phyloP scores from a whole-genome alignment of 225 moss, liverwort and hornwort species.

The Ulota crispa region DNA sequence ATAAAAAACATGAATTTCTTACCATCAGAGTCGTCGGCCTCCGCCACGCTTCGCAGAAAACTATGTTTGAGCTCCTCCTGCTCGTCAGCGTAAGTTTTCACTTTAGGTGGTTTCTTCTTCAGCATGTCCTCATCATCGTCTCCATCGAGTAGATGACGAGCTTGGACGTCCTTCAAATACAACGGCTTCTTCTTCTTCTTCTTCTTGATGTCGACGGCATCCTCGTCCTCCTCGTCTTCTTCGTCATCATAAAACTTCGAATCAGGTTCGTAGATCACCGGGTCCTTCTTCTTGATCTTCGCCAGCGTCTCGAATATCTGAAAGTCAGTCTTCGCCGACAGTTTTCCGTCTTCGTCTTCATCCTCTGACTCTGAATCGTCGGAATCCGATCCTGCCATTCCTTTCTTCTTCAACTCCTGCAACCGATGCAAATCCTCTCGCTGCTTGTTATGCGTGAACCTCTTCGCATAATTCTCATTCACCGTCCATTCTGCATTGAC shows the following conservation, averaged over 20 bases:
- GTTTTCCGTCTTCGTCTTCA: conserved; percentile 81
- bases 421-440: conserved; percentile 88
- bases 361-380: conserved; percentile 66
- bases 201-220: conserved; percentile 30
- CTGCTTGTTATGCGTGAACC: conserved; percentile 82
- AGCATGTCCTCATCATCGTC: conserved; percentile 38
- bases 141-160: conserved; percentile 72
- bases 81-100: conserved; percentile 68
- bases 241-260: conserved; percentile 74
- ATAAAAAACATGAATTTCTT: too few species aligned
- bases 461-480: conserved; percentile 69
- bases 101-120: conserved; percentile 33
- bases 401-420: conserved; percentile 83
- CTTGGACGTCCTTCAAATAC: conserved; percentile 94
- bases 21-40: conserved; percentile 63
- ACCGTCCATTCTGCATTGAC: conserved; percentile 56
- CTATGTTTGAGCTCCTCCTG: conserved; percentile 85
- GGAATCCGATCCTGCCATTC: conserved; percentile 54
- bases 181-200: conserved; percentile 81
- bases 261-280: conserved; percentile 68
- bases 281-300: conserved; percentile 82
- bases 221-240: conserved; percentile 35
- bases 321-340: conserved; percentile 59
- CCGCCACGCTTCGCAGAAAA: conserved; percentile 69
- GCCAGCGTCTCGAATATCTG: conserved; percentile 87